Evolutionary conservation across 176 grass and related monocot species (phyloP).

Genomic region (Ensete ventricosum): DNA sequence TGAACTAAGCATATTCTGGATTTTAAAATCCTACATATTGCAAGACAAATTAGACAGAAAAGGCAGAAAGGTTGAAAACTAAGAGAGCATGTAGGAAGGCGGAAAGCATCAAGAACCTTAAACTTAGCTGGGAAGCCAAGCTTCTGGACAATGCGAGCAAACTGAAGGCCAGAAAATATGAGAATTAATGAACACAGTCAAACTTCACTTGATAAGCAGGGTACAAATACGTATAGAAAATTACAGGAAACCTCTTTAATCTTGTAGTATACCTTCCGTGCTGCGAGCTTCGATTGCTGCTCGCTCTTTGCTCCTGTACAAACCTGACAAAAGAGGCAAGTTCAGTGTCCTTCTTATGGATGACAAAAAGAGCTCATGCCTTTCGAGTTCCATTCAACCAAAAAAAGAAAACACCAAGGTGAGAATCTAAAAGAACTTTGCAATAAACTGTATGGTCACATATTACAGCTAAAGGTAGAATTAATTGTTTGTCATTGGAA

Average conservation of each 20-base stretch:
- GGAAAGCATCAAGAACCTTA: slow-evolving; percentile 44
- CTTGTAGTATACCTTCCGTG: slow-evolving; percentile 51
- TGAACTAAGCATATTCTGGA: slow-evolving; percentile 86
- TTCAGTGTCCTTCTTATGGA: background rate
- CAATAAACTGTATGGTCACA: too few species aligned
- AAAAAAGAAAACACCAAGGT: too few species aligned
- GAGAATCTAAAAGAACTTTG: too few species aligned
- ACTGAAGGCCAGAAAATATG: slow-evolving; percentile 37
- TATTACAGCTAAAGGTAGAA: too few species aligned
- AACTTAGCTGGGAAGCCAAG: slow-evolving; percentile 92
- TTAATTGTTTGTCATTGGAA: too few species aligned
- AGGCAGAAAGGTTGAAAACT: background rate
- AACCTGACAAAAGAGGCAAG: slow-evolving; percentile 32
- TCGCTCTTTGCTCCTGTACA: slow-evolving; percentile 92
- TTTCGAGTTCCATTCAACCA: too few species aligned
- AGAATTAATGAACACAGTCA: background rate
- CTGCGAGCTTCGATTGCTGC: slow-evolving; percentile 88
- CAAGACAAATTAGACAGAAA: slow-evolving; percentile 3
- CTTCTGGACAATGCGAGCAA: slow-evolving; percentile 93
- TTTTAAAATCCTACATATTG: slow-evolving; percentile 65
- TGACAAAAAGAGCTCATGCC: background rate
- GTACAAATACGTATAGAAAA: background rate
- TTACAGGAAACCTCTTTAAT: background rate
- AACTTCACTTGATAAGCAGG: too few species aligned
- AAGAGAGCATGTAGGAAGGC: background rate